Percentiles rank a stretch among this genome's conserved stretches.
Evolutionary conservation across 2,329 filamentous ascomycete genomes (phyloP).

Genomic region (Aureobasidium vineae): DNA sequence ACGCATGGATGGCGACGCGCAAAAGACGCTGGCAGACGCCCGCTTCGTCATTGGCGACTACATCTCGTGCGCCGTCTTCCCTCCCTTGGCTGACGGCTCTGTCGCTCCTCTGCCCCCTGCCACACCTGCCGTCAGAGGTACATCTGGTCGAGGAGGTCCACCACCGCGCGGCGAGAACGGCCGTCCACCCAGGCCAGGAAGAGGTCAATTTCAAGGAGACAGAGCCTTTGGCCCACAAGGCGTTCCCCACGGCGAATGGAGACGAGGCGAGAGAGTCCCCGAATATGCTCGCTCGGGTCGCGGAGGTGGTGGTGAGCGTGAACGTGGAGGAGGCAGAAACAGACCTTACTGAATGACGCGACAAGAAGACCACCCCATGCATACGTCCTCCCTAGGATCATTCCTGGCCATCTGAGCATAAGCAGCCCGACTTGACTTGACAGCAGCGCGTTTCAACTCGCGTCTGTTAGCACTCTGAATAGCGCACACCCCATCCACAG

Average conservation of each 20-base stretch:
- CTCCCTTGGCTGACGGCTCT: constrained; percentile 70
- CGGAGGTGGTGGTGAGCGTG: constrained; percentile 29
- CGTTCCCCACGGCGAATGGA: constrained; percentile 41
- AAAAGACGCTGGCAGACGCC: constrained; percentile 72
- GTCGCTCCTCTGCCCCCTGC: constrained; percentile 62
- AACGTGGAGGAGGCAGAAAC: constrained; percentile 31
- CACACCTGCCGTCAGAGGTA: constrained; percentile 43
- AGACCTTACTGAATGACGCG: constrained; percentile 24
- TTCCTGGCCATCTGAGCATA: background rate
- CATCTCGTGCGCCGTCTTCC: constrained; percentile 76
- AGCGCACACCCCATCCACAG: background rate
- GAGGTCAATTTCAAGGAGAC: constrained; percentile 32
- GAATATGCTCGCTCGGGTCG: constrained; percentile 31
- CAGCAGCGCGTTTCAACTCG: background rate
- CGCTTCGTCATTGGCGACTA: constrained; percentile 89
- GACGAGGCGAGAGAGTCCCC: constrained; percentile 41
- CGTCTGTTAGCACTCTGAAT: too few relatives aligned
- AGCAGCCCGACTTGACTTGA: background rate
- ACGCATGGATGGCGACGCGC: constrained; percentile 57
- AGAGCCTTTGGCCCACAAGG: constrained; percentile 34
- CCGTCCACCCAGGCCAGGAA: constrained; percentile 30
- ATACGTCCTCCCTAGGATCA: background rate
- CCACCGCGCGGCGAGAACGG: constrained; percentile 37
- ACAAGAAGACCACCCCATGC: background rate
- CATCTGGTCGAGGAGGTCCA: constrained; percentile 41